Evolutionary conservation across 23 red algal species (phyloP).

Genomic region (Gracilaria gracilis): DNA sequence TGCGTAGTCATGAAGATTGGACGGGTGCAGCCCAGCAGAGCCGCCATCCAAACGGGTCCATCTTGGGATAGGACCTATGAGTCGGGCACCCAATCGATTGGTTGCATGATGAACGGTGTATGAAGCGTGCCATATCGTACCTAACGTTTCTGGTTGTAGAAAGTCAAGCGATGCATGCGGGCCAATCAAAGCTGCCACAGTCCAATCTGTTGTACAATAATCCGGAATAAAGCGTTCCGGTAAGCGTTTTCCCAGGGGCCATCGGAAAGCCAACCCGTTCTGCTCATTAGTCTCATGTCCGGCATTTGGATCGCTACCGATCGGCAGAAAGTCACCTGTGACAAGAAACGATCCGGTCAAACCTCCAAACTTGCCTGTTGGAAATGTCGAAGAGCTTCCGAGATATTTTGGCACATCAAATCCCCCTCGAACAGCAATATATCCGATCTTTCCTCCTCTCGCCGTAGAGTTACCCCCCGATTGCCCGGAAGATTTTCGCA

Average conservation of each 20-base stretch:
- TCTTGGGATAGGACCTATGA: slow-evolving; percentile 73
- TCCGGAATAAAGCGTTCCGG: slow-evolving; percentile 31
- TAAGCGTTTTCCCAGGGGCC: slow-evolving; percentile 56
- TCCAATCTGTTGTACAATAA: slow-evolving; percentile 34
- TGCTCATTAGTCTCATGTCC: slow-evolving; percentile 5
- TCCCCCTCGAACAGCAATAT: slow-evolving; percentile 68
- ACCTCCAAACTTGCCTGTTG: slow-evolving; percentile 74
- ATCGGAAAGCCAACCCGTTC: slow-evolving; percentile 45
- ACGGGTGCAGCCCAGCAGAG: slow-evolving; percentile 76
- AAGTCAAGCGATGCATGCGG: slow-evolving; percentile 78
- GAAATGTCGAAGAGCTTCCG: slow-evolving; percentile 75
- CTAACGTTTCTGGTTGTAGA: slow-evolving; percentile 41
- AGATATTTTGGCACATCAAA: slow-evolving; percentile 75
- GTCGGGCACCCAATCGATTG: slow-evolving; percentile 74
- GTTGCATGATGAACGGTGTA: slow-evolving; percentile 81
- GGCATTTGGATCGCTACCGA: neutral
- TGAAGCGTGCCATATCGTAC: slow-evolving; percentile 29
- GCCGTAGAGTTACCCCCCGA: neutral
- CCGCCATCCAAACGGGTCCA: slow-evolving; percentile 71
- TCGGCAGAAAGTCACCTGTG: slow-evolving; percentile 72
- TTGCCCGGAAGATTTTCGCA: neutral
- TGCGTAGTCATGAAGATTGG: slow-evolving; percentile 80
- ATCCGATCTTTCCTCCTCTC: slow-evolving; percentile 69
- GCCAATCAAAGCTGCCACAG: slow-evolving; percentile 60
- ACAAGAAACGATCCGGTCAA: slow-evolving; percentile 60